These are phyloP conservation scores for Calophaca sinica DNA, from an alignment of 306 rosid genomes.

Conservation along the genomic window DNA sequence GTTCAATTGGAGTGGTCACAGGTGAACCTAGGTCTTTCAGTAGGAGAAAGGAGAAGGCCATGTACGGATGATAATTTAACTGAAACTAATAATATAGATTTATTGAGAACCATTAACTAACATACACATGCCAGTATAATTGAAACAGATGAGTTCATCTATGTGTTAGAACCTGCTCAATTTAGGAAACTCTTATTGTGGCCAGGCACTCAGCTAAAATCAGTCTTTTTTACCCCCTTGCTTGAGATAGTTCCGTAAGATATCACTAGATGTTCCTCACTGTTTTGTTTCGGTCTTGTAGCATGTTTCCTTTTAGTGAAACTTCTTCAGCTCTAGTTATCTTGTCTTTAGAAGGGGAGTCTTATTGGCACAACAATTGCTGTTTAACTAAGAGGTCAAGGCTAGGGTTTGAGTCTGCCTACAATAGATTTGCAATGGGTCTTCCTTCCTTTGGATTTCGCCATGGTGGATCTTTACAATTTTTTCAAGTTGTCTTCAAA, in stretches of 20 bases:
- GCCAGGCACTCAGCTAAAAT: conserved; percentile 9
- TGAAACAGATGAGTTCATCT: neutral
- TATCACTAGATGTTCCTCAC: conserved; percentile 21
- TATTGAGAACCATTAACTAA: conserved; percentile 10
- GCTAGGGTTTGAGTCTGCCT: neutral
- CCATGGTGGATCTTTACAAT: no score
- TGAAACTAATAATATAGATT: conserved; percentile 24
- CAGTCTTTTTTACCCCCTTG: neutral
- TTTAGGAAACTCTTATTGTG: neutral
- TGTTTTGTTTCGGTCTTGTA: neutral
- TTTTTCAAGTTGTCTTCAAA: neutral
- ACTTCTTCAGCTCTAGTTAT: neutral
- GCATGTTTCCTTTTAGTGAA: conserved; percentile 12
- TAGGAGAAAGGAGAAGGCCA: conserved; percentile 18
- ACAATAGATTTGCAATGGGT: neutral
- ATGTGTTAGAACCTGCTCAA: conserved; percentile 1
- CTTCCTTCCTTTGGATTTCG: neutral
- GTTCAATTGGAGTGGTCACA: conserved; percentile 95
- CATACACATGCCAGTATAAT: conserved; percentile 27
- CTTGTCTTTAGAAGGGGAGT: neutral
- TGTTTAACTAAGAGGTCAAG: neutral
- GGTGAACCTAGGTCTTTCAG: conserved; percentile 58
- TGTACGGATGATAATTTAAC: conserved; percentile 30
- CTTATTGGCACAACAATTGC: neutral
- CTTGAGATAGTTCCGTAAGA: conserved; percentile 11